Conservation (phyloP, 2,329 filamentous ascomycete genomes). For the Rhexocercosporidium sp. region DNA sequence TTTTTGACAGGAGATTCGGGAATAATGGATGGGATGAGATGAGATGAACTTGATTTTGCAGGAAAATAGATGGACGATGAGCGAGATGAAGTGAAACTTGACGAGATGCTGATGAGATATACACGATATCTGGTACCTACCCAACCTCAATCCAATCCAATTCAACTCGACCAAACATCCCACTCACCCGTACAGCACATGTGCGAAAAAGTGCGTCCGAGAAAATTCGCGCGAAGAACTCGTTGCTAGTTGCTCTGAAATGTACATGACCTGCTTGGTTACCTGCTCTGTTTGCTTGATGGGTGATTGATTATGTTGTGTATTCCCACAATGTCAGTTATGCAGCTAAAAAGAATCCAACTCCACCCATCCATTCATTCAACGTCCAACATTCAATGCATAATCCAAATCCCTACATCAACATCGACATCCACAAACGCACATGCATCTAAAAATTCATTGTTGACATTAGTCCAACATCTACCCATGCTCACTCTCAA, state of each 20-base stretch:
- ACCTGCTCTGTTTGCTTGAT: neutral
- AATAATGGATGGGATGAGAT: neutral
- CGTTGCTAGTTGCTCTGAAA: too few relatives aligned
- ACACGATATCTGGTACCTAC: too few relatives aligned
- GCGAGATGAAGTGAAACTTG: too few relatives aligned
- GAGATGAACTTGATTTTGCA: too few relatives aligned
- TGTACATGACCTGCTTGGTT: neutral
- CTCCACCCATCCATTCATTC: conserved; percentile 11
- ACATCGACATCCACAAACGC: neutral
- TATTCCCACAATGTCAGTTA: neutral
- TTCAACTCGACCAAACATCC: too few relatives aligned
- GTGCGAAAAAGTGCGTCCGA: neutral
- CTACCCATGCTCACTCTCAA: neutral
- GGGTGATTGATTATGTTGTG: conserved; percentile 3
- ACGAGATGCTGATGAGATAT: too few relatives aligned
- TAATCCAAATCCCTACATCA: neutral
- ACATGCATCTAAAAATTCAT: neutral
- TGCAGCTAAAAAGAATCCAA: conserved; percentile 5
- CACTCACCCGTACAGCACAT: neutral
- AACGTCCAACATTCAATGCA: neutral
- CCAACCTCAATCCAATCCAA: too few relatives aligned
- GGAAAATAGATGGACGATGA: too few relatives aligned
- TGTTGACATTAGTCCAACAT: neutral
- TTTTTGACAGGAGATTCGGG: neutral
- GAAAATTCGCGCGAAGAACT: neutral